These are phyloP conservation scores for Candida incommunis DNA, from an alignment of 805 yeast genomes.

Conservation along the genomic window DNA sequence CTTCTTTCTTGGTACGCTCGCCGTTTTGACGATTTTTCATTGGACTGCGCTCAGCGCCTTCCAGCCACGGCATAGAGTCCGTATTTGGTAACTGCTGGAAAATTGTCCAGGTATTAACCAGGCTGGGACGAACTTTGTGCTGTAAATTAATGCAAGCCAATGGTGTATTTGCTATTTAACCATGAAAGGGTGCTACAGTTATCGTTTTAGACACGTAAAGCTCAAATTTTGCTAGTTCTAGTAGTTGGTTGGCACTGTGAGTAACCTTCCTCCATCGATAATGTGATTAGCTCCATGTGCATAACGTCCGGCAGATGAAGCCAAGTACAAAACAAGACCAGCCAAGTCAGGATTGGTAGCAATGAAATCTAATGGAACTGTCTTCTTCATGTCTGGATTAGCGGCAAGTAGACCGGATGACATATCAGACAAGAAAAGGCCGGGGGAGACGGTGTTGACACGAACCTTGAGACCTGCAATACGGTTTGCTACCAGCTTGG, in stretches of 20 bases:
- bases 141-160: no score
- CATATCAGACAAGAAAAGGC: slow-evolving; percentile 44
- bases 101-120: no score
- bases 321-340: slow-evolving; percentile 56
- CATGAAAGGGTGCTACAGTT: no score
- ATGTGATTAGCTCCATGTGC: slow-evolving; percentile 53
- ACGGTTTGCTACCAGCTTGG: slow-evolving; percentile 37
- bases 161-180: no score
- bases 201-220: no score
- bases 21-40: no score
- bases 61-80: no score
- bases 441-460: slow-evolving; percentile 50
- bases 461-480: slow-evolving; percentile 42
- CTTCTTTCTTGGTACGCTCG: no score
- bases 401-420: slow-evolving; percentile 32
- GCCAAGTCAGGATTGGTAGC: slow-evolving; percentile 51
- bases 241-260: slow-evolving; percentile 9
- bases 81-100: no score
- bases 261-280: slow-evolving; percentile 51
- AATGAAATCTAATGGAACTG: slow-evolving; percentile 48
- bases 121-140: no score
- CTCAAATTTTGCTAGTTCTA: no score
- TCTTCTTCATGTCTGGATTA: slow-evolving; percentile 5
- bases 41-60: no score
- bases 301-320: slow-evolving; percentile 52